These are phyloP conservation scores for Colletotrichum zoysiae DNA, from an alignment of 2,329 filamentous ascomycete species.

Conservation along the genomic window DNA sequence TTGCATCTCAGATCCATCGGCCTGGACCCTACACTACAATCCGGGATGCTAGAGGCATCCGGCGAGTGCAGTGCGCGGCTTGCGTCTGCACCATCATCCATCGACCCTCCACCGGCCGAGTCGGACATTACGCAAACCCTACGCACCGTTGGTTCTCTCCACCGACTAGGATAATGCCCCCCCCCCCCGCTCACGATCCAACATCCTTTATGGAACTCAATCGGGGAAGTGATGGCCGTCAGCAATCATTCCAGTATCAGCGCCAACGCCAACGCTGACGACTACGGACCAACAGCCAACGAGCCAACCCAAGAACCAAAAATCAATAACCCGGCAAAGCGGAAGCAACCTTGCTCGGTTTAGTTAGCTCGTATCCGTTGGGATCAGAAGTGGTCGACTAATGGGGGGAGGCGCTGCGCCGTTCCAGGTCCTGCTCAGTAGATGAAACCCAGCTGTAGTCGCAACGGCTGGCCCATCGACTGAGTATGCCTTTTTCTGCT, in stretches of 20 bases:
- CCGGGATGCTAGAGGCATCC: slow-evolving; percentile 28
- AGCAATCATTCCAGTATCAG: neutral
- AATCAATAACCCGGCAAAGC: neutral
- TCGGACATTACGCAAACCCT: neutral
- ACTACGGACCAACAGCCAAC: slow-evolving; percentile 18
- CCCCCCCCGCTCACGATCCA: neutral
- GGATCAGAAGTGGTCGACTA: slow-evolving; percentile 19
- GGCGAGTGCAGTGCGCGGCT: slow-evolving; percentile 11
- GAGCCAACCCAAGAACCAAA: slow-evolving; percentile 11
- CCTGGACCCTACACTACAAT: slow-evolving; percentile 21
- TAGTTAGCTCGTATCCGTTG: slow-evolving; percentile 11
- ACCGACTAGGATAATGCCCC: neutral
- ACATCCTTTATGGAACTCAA: neutral
- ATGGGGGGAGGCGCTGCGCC: slow-evolving; percentile 28
- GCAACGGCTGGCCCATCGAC: slow-evolving; percentile 30
- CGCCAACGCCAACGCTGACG: slow-evolving; percentile 14
- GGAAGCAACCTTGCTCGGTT: slow-evolving; percentile 18
- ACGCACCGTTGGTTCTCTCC: neutral
- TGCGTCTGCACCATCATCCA: slow-evolving; percentile 12
- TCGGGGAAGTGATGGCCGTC: neutral
- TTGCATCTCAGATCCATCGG: slow-evolving; percentile 22
- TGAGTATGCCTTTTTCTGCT: slow-evolving; percentile 1
- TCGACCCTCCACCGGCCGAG: slow-evolving; percentile 1
- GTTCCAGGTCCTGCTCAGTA: slow-evolving; percentile 9
- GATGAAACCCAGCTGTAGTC: slow-evolving; percentile 29